Base-by-base conservation (phyloP, 2,329 filamentous ascomycete species). In the Neofusicoccum umdonicola region DNA sequence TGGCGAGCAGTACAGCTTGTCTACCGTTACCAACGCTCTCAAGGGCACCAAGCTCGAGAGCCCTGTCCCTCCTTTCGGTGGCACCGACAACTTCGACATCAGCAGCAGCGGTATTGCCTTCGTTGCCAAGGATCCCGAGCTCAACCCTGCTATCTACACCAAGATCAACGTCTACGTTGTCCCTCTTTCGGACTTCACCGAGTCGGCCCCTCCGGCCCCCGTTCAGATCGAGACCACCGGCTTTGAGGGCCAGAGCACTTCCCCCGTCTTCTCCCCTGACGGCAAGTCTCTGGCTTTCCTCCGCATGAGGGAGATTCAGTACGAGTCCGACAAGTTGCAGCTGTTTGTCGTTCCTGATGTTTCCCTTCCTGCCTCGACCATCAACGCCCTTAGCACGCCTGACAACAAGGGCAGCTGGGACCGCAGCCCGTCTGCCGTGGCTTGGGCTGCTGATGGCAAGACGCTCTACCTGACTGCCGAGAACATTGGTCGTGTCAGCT, bases 111-210 rank as follows among this genome's bases (percentile, higher is more conserved):
- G 89, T 0, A 82, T 94, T 61, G 85, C 88, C 6, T 93, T 93
- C 71, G 86, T 92, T 9, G 85, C 91, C 8, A 92, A 91, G 69
- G 90, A 93, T 70, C 90, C 90, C 0, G 80, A 85, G 11, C 77
- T 92, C 31, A 87, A 90, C 70, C 87, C 86, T 3, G 90, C 91
- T 0, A 84, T 90, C 64, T 87, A 90, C 75, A 96, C 92, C 5
- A 94, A 93, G 71, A 89, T 89, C 0, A 90, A 95, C 71, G 84
- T 96, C 37, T 96, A 95, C 76, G 86, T 89, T 52, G 84, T 90
- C 3, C 84, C 88, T 0, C 79, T 93, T 37, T 80, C 82, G 57
- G 85, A 83, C 3, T 93, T 90, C 72, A 77, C 81, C 4, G 82
- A 87, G 60, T 68, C 76, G 62, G 72, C 83, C 73, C 76, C 87